These are phyloP conservation scores for Lyophyllum decastes DNA, from an alignment of 768 basidiomycete species.

Conservation along the genomic window DNA sequence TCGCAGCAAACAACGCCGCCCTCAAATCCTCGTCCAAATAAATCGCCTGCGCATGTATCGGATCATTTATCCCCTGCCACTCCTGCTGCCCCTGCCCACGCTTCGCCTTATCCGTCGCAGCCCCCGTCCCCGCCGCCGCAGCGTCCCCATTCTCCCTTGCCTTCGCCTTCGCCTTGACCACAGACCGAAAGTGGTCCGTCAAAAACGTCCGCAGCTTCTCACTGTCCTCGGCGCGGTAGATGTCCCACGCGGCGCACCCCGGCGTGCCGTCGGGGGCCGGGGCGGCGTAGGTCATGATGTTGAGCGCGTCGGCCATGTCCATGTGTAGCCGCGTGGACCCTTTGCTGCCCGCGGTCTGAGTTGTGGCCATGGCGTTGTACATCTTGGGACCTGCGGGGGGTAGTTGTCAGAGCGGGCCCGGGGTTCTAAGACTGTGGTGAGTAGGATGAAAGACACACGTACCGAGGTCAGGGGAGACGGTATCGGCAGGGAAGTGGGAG, in stretches of 20 bases:
- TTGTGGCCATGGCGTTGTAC: constrained; percentile 88
- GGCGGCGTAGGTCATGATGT: constrained; percentile 83
- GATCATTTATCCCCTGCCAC: constrained; percentile 50
- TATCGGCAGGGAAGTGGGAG: constrained; percentile 84
- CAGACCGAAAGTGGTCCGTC: constrained; percentile 31
- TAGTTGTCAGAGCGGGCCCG: neutral
- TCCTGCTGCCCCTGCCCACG: neutral
- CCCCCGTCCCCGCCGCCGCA: neutral
- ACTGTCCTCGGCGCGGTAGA: constrained; percentile 83
- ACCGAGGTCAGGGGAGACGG: constrained; percentile 81
- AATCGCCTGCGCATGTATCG: constrained; percentile 88
- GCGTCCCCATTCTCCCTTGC: neutral
- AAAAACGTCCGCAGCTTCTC: constrained; percentile 78
- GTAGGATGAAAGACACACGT: constrained; percentile 25
- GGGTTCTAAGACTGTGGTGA: constrained; percentile 10
- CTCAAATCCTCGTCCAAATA: constrained; percentile 77
- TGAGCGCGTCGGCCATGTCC: constrained; percentile 94
- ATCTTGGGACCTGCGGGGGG: constrained; percentile 79
- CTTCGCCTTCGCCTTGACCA: neutral
- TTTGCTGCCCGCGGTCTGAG: constrained; percentile 64
- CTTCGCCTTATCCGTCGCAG: neutral
- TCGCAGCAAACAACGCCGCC: constrained; percentile 63
- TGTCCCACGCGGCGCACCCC: constrained; percentile 90
- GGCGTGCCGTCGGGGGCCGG: constrained; percentile 55
- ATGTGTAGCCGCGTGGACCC: constrained; percentile 90